These are phyloP conservation scores for Botrytis byssoidea DNA, from an alignment of 2,329 filamentous ascomycete species.

Conservation along the genomic window DNA sequence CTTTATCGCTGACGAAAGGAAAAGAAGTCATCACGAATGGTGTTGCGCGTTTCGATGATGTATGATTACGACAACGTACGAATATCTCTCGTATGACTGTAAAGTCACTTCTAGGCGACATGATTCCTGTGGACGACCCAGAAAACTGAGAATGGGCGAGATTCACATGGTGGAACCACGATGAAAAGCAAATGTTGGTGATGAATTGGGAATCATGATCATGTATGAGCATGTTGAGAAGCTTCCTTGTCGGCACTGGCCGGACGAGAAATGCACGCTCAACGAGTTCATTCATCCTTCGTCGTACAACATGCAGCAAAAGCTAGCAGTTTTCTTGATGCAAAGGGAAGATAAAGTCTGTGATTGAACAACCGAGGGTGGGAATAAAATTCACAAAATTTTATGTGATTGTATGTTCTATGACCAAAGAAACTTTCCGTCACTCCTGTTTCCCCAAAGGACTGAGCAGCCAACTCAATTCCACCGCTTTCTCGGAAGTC, in stretches of 20 bases:
- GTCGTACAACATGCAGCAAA: background rate
- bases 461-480: conserved; percentile 49
- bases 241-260: background rate
- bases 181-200: background rate
- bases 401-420: background rate
- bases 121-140: background rate
- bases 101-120: background rate
- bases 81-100: background rate
- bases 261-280: background rate
- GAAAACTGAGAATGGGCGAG: background rate
- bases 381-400: background rate
- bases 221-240: background rate
- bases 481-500: conserved; percentile 47
- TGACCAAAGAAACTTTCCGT: background rate
- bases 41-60: background rate
- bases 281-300: background rate
- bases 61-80: background rate
- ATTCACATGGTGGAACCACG: background rate
- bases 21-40: background rate
- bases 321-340: background rate
- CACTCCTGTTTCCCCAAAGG: conserved; percentile 30
- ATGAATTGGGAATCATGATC: background rate
- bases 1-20: background rate
- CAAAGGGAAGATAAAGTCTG: background rate
- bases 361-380: background rate